Percentiles rank a stretch among this genome's conserved stretches.
Evolutionary conservation across 805 yeast species (phyloP).

Genomic region (Ogataea methylovora): DNA sequence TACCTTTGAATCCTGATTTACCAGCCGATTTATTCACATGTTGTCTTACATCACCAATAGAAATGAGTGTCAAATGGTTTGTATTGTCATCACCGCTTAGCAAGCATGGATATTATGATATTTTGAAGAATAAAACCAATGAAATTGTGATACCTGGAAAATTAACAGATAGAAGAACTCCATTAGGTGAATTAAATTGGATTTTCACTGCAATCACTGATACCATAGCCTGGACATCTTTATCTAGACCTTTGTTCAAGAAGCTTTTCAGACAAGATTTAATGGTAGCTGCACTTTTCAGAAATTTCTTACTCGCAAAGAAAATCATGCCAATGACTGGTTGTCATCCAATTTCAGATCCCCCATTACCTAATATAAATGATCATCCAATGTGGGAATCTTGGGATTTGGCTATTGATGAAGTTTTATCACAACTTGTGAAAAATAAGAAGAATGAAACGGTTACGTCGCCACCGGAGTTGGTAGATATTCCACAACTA

Average conservation of each 20-base stretch:
- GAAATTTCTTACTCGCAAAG: constrained; percentile 87
- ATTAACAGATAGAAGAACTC: constrained; percentile 87
- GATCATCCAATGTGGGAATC: constrained; percentile 95
- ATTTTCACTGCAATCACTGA: constrained; percentile 97
- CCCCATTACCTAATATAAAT: constrained; percentile 80
- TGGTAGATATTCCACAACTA: constrained; percentile 22
- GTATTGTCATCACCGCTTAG: constrained; percentile 72
- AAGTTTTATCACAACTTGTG: constrained; percentile 70
- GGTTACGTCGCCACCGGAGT: constrained; percentile 5
- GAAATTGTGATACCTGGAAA: constrained; percentile 80
- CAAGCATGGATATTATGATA: constrained; percentile 39
- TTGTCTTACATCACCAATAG: constrained; percentile 92
- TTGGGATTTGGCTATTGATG: constrained; percentile 97
- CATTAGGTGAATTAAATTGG: constrained; percentile 95
- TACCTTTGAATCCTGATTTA: constrained; percentile 89
- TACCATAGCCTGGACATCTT: constrained; percentile 93
- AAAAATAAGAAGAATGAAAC: constrained; percentile 25
- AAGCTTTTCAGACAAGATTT: constrained; percentile 88
- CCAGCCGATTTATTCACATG: constrained; percentile 97
- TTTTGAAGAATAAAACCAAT: constrained; percentile 41
- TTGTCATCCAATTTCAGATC: constrained; percentile 92
- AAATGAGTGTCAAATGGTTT: constrained; percentile 87
- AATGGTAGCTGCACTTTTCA: constrained; percentile 92
- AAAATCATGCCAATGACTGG: constrained; percentile 89
- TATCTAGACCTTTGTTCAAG: constrained; percentile 83